Conservation (phyloP, 345 rosid genomes). For the Alliaria petiolata region DNA sequence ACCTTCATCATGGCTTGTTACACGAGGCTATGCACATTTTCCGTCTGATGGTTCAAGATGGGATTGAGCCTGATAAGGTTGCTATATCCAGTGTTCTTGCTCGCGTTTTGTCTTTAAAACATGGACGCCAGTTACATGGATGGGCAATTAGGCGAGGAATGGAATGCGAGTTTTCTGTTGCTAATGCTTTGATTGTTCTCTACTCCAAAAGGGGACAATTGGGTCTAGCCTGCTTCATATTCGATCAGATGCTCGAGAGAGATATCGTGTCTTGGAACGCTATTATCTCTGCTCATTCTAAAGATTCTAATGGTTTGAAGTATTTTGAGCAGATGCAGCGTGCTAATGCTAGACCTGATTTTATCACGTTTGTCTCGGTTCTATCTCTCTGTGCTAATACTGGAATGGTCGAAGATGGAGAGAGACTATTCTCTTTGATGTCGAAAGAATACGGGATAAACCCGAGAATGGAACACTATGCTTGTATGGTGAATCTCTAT, state of each 20-base stretch:
- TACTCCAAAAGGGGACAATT: slow-evolving; percentile 51
- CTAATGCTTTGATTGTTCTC: slow-evolving; percentile 60
- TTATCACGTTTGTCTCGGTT: slow-evolving; percentile 70
- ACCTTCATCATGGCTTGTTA: slow-evolving; percentile 57
- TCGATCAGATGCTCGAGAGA: slow-evolving; percentile 57
- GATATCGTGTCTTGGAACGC: slow-evolving; percentile 86
- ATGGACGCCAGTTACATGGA: slow-evolving; percentile 66
- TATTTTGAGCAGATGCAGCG: slow-evolving; percentile 65
- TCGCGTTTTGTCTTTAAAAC: slow-evolving; percentile 37
- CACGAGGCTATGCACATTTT: slow-evolving; percentile 51
- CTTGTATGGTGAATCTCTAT: slow-evolving; percentile 81
- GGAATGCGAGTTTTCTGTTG: slow-evolving; percentile 52
- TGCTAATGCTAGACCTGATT: slow-evolving; percentile 44
- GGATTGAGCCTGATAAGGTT: slow-evolving; percentile 63
- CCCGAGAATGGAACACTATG: slow-evolving; percentile 68
- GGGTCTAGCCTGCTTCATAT: slow-evolving; percentile 49
- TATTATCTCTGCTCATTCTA: slow-evolving; percentile 61
- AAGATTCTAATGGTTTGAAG: slow-evolving; percentile 40
- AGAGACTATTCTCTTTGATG: slow-evolving; percentile 55
- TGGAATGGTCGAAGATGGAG: slow-evolving; percentile 66
- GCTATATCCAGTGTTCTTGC: slow-evolving; percentile 62
- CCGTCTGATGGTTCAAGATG: slow-evolving; percentile 48
- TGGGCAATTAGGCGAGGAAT: slow-evolving; percentile 59
- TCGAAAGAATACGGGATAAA: slow-evolving; percentile 39
- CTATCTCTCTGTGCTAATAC: slow-evolving; percentile 69